Conservation (phyloP, 1,284 basidiomycete genomes). For the Sporisorium scitamineum region DNA sequence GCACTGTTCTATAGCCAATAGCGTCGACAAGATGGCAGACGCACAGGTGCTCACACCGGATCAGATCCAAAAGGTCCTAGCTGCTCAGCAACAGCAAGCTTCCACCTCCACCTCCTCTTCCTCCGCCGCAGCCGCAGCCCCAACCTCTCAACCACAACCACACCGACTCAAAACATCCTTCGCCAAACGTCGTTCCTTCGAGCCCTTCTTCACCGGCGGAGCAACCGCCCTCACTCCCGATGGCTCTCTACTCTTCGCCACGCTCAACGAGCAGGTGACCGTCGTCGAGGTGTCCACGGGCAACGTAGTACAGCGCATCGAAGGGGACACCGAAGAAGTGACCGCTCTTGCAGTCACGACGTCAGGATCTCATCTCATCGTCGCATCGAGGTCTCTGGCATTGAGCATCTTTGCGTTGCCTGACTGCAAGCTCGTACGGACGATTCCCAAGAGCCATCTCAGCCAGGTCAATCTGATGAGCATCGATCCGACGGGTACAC, state of each 20-base stretch:
- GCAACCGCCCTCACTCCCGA: constrained; percentile 81
- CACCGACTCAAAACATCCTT: constrained; percentile 54
- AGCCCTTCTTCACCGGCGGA: constrained; percentile 68
- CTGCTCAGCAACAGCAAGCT: constrained; percentile 36
- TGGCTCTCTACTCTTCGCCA: constrained; percentile 83
- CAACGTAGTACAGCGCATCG: constrained; percentile 73
- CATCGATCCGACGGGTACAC: constrained; percentile 85
- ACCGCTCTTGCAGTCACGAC: constrained; percentile 71
- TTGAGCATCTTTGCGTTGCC: constrained; percentile 72
- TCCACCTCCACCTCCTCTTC: constrained; percentile 20
- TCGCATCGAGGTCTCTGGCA: constrained; percentile 72
- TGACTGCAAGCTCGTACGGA: constrained; percentile 73
- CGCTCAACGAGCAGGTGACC: constrained; percentile 85
- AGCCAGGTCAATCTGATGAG: constrained; percentile 87
- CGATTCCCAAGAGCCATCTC: constrained; percentile 85
- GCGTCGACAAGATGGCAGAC: constrained; percentile 33
- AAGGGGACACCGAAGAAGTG: constrained; percentile 71
- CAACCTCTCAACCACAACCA: not conserved
- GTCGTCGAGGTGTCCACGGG: constrained; percentile 84
- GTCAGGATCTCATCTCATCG: constrained; percentile 70
- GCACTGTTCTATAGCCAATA: not conserved
- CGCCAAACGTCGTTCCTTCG: constrained; percentile 45
- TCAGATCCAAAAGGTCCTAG: constrained; percentile 36
- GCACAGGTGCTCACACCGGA: constrained; percentile 45
- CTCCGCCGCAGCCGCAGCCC: not conserved